Evolutionary conservation across 805 yeast species (phyloP), one percentile per base, ranked within the genome.

Genomic region (Kluyveromyces aestuarii): DNA sequence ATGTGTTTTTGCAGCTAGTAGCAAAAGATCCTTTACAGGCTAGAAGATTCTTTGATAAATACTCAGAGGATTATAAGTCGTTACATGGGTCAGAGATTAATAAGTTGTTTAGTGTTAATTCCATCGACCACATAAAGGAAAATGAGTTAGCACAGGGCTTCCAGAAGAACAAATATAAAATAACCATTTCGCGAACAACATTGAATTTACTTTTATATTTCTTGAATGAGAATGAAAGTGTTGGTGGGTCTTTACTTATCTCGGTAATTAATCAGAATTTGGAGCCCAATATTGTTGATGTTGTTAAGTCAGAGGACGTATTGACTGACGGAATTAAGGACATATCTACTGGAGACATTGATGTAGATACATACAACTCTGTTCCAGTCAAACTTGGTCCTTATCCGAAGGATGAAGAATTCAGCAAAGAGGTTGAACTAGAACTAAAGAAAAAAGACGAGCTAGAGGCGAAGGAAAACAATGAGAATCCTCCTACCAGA

Each of bases 191-290:
- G 13, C 82, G 86, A 53, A 89, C 96, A 1, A 80, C 95, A 5
- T 75, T 91, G 60, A 93, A 89, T 62, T 70, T 91, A 56, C 74
- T 93, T 54, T 72, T 93, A 47, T 87, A 87, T 62, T 91, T 89
- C 57, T 68, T 93, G 48, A 95, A 88, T 63, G 97, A 91, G 61
- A 87, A 89, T 63, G 97, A 89, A 66, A 84, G 84, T 9, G 82
- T 82, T 48, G 98, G 98, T 40, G 98, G 98, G 2, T 84, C 90
- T 2, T 77, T 91, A 37, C 73, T 91, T 47, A 87, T 93, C 44
- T 73, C 96, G 56, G 75, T 88, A 44, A 82, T 93, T 53, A 93
- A 93, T 69, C 90, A 88, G 67, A 81, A 87, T 63, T 73, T 93
- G 57, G 81, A 76, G 40, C 74, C 75, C 14, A 66, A 69, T 40